Evolutionary conservation across 495 filamentous ascomycete species (phyloP), one percentile per base, ranked within the genome.

Genomic region (Thermothielavioides terrestris): DNA sequence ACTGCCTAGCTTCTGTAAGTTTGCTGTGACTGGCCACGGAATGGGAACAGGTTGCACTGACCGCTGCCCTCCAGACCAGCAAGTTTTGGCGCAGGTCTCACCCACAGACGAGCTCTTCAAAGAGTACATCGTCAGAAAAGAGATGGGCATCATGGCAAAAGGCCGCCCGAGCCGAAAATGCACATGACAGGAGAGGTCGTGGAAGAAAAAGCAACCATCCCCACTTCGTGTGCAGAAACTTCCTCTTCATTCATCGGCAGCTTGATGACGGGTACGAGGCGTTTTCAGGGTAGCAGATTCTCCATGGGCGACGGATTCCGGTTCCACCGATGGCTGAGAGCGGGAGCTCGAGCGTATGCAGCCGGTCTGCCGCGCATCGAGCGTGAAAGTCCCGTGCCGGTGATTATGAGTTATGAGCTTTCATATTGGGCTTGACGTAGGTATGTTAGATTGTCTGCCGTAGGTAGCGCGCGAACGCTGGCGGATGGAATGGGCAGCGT

Each of bases 1-100:
- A 17, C 49, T 49, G 20, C 42, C 40, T 14, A 22, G 42, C 8
- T 64, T 64, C 34, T 60, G 61, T 64, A 49, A 55, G 58, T 44
- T 22, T 7, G 26, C 21, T 8, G 3, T 5, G 18, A 5, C 22
- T 12, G 1, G 1, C 2, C 17, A 28, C 4, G 7, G 14, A 1
- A 12, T n/a, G 9, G 26, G 18, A 18, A 11, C 17, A 18, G 15
- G 28, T 18, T 20, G 1, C 22, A 34, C 51, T 58, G 10, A 52
- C 48, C 35, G 28, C 26, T 25, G 25, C 15, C 6, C 14, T 12
- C 21, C 14, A 50, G 50, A 47, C 28, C 11, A 43, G 12, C 40
- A 43, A 26, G 43, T 52, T 12, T 21, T 23, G 18, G 8, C 14
- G 4, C 46, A 47, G 46, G 30, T 35, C 15, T 47, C 44, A 3